Conservation (phyloP, 2,329 filamentous ascomycete species). For the Pseudogymnoascus verrucosus region DNA sequence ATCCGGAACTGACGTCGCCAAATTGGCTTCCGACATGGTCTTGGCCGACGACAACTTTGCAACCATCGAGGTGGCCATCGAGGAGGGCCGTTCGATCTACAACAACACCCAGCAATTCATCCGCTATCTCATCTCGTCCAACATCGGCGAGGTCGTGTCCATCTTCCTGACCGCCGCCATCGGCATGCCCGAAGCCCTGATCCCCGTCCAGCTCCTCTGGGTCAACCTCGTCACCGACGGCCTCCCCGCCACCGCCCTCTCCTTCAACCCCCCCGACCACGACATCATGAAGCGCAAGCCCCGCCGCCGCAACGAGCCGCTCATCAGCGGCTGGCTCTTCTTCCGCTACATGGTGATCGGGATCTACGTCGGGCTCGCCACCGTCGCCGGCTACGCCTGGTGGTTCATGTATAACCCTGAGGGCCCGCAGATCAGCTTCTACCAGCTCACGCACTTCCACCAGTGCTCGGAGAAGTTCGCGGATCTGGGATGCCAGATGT, state of each 20-base stretch:
- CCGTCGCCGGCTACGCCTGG: conserved; percentile 97
- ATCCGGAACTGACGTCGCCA: conserved; percentile 92
- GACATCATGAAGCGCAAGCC: conserved; percentile 94
- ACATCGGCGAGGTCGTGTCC: conserved; percentile 97
- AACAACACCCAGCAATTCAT: conserved; percentile 99
- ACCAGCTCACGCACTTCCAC: conserved; percentile 88
- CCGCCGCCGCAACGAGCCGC: conserved; percentile 81
- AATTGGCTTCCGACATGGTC: conserved; percentile 96
- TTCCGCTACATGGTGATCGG: conserved; percentile 96
- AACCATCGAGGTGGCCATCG: conserved; percentile 90
- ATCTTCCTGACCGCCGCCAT: conserved; percentile 96
- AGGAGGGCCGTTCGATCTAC: conserved; percentile 96
- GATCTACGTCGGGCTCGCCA: conserved; percentile 87
- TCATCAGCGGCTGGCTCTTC: conserved; percentile 94
- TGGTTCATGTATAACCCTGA: conserved; percentile 96
- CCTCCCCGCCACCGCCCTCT: conserved; percentile 88
- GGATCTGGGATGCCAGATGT: conserved; percentile 88
- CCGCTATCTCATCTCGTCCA: conserved; percentile 96
- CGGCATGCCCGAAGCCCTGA: conserved; percentile 94
- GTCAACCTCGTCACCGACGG: conserved; percentile 98
- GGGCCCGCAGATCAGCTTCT: conserved; percentile 87
- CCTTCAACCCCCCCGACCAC: conserved; percentile 97
- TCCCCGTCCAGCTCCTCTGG: conserved; percentile 96
- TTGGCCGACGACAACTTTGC: conserved; percentile 98
- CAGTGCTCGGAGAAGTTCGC: conserved; percentile 79